A percentile compares a stretch with the other conserved stretches of the same genome.
Conservation (phyloP, 768 basidiomycete species). For the Tylopilus plumbeoviolaceoides region DNA sequence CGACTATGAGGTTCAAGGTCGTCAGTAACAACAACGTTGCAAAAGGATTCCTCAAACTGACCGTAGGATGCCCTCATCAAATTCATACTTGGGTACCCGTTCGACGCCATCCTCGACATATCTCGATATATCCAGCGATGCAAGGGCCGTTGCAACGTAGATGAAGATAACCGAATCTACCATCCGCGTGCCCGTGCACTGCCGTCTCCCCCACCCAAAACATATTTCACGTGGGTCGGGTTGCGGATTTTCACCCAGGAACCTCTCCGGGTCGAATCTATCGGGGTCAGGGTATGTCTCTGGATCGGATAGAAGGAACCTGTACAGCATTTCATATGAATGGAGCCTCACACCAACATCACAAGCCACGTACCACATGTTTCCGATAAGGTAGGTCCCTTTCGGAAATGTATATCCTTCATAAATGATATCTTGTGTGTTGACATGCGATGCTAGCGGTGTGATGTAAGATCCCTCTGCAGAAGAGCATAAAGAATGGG, state of each 20-base stretch:
- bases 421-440: constrained; percentile 16
- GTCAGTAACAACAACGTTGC: too few relatives aligned
- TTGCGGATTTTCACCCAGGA: background rate
- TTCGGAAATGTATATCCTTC: background rate
- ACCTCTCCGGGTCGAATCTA: background rate
- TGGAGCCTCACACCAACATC: too few relatives aligned
- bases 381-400: background rate
- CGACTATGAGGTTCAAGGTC: too few relatives aligned
- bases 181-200: background rate
- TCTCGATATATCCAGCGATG: background rate
- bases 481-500: too few relatives aligned
- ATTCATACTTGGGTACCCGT: too few relatives aligned
- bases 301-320: background rate
- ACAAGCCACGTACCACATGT: background rate
- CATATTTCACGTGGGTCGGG: background rate
- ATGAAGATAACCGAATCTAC: background rate
- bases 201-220: background rate
- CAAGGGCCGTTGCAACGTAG: background rate
- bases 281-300: background rate
- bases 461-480: too few relatives aligned
- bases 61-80: too few relatives aligned
- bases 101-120: background rate
- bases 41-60: too few relatives aligned
- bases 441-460: constrained; percentile 1
- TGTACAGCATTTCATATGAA: background rate